Percentiles rank a stretch among this genome's conserved stretches.
Conservation (phyloP, 306 rosid species). For the Cucurbita pepo region DNA sequence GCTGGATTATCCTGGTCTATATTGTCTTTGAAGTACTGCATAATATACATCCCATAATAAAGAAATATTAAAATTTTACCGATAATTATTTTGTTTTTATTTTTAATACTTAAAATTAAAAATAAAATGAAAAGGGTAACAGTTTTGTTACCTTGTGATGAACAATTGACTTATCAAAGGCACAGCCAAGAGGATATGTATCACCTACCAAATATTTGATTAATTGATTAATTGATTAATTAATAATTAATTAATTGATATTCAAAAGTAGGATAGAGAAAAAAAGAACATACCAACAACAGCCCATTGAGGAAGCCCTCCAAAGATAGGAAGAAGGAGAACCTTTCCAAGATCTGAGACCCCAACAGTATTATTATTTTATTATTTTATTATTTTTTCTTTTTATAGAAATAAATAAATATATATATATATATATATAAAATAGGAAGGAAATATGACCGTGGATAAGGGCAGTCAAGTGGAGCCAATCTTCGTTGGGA, state of each 20-base stretch:
- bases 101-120: no score
- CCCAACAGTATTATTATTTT: no score
- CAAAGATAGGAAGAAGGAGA: slow-evolving; percentile 45
- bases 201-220: slow-evolving; percentile 31
- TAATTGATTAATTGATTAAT: no score
- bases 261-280: no score
- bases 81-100: neutral
- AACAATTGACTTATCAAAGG: slow-evolving; percentile 45
- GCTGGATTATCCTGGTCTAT: slow-evolving; percentile 17
- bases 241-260: no score
- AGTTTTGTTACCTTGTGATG: slow-evolving; percentile 34
- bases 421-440: no score
- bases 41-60: no score
- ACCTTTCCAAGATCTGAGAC: slow-evolving; percentile 44
- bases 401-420: no score
- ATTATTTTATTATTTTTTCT: no score
- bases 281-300: slow-evolving; percentile 35
- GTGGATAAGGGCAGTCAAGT: slow-evolving; percentile 56
- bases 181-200: slow-evolving; percentile 59
- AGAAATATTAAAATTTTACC: neutral
- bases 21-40: slow-evolving; percentile 39
- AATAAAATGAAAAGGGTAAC: no score
- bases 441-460: slow-evolving; percentile 7
- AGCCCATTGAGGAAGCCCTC: slow-evolving; percentile 61
- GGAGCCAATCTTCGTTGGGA: slow-evolving; percentile 44